Evolutionary conservation across 257 asterid species (phyloP).

Genomic region (Datura wrightii): DNA sequence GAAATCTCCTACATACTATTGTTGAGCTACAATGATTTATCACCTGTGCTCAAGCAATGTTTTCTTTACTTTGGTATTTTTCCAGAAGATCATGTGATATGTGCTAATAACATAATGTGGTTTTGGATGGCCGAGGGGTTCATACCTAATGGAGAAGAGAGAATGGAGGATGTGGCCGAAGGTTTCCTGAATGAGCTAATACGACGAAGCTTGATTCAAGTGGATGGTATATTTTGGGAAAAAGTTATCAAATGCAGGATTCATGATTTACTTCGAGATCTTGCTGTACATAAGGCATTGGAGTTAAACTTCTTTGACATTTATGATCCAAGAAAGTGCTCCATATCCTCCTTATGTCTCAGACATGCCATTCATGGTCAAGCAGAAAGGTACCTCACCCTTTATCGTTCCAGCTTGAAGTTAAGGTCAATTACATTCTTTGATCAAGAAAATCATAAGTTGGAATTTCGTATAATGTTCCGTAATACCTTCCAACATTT

Average conservation of each 20-base stretch:
- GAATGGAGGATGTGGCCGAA: background rate
- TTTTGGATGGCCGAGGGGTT: background rate
- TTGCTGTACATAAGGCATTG: background rate
- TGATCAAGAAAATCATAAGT: background rate
- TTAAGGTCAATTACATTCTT: background rate
- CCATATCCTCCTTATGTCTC: background rate
- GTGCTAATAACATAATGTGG: background rate
- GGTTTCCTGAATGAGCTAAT: background rate
- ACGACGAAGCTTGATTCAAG: background rate
- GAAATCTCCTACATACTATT: no score
- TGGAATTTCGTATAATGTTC: background rate
- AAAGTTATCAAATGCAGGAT: background rate
- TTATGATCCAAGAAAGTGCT: background rate
- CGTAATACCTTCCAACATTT: background rate
- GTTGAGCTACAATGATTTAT: background rate
- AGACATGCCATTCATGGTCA: background rate
- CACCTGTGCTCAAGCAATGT: background rate
- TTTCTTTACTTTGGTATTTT: conserved; percentile 12
- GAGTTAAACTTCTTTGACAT: background rate
- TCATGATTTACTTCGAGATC: background rate
- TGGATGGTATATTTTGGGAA: background rate
- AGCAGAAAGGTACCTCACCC: background rate
- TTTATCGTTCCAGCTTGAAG: background rate
- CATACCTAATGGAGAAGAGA: background rate
- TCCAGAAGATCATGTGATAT: background rate